These are phyloP conservation scores for Aspergillus pseudotamarii DNA, from an alignment of 2,329 filamentous ascomycete species.

Conservation along the genomic window DNA sequence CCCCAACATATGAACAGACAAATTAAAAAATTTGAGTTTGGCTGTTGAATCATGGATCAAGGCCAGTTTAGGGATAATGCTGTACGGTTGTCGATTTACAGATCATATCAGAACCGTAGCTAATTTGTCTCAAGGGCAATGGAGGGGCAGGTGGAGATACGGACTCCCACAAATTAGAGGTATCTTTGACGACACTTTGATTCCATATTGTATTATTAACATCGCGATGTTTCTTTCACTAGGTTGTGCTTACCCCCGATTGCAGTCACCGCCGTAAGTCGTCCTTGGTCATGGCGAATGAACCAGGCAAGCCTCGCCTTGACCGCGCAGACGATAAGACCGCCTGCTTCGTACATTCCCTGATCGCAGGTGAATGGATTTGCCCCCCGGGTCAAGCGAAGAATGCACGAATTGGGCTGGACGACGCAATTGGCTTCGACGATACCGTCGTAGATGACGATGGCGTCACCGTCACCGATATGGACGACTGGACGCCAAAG, in stretches of 20 bases:
- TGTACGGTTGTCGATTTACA: constrained; percentile 22
- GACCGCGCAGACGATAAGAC: constrained; percentile 46
- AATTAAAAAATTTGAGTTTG: not conserved
- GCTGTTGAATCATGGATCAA: constrained; percentile 7
- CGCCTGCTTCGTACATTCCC: constrained; percentile 63
- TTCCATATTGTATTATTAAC: not conserved
- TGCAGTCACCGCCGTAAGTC: constrained; percentile 61
- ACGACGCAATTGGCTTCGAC: constrained; percentile 21
- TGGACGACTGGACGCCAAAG: constrained; percentile 24
- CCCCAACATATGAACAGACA: not conserved
- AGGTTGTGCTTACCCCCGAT: constrained; percentile 62
- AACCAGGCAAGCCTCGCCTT: constrained; percentile 40
- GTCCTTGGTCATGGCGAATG: constrained; percentile 55
- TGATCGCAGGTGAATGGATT: constrained; percentile 50
- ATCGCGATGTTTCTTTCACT: constrained; percentile 8
- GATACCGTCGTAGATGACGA: constrained; percentile 26
- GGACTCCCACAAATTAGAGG: constrained; percentile 41
- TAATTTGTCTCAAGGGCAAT: constrained; percentile 25
- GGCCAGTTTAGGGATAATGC: constrained; percentile 13
- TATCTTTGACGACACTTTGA: constrained; percentile 13
- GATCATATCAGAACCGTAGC: constrained; percentile 6
- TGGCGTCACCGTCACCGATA: constrained; percentile 28
- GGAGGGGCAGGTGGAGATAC: constrained; percentile 38
- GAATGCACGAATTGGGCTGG: constrained; percentile 8
- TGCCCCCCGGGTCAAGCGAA: constrained; percentile 9